Evolutionary conservation across 305 asterid species (phyloP), one percentile per base, ranked within the genome.

Genomic region (Solanum aculeatissimum): DNA sequence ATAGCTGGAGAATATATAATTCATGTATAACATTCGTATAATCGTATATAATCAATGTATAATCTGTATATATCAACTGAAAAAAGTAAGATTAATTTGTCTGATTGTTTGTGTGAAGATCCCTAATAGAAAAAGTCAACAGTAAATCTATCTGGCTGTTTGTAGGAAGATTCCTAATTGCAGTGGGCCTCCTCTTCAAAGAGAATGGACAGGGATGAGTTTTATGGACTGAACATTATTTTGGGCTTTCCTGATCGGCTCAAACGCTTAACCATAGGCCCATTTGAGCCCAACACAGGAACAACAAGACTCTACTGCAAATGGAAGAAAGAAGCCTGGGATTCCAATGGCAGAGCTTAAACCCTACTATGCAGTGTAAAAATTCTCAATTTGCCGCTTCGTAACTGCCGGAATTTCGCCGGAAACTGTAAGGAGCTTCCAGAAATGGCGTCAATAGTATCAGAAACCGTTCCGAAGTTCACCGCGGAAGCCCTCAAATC

Each of bases 401-500:
- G 27, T 25, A 75, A 43, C 25, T 49, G 45, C 82, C 63, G 23
- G 43, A 75, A 9, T 16, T 9, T 47, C n/a, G 43, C 9, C 13
- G 55, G 47, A 78, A 74, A 74, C 81, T 32, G 23, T 10, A 8
- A 49, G 38, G 11, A 4, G n/a, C 25, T 72, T 55, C 62, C 63
- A 70, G 45, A 49, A 79, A 95, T 95, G 99, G 91, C 96, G 60
- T 89, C 95, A 21, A 29, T 51, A 27, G 54, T 92, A 80, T 80
- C 97, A 62, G 94, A 93, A 90, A 81, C 91, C 13, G 83, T 95
- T 66, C 97, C 98, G 0, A 93, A 89, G 58, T 92, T 96, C 92
- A 95, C 98, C 9, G 92, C 92, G 13, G 98, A 92, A 84, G 90
- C 96, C 55, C 95, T 95, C 75, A 93, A 93, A 83, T 89, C 93